Evolutionary conservation across 129 eudicot species (phyloP).

Genomic region (Artemisia argyi): DNA sequence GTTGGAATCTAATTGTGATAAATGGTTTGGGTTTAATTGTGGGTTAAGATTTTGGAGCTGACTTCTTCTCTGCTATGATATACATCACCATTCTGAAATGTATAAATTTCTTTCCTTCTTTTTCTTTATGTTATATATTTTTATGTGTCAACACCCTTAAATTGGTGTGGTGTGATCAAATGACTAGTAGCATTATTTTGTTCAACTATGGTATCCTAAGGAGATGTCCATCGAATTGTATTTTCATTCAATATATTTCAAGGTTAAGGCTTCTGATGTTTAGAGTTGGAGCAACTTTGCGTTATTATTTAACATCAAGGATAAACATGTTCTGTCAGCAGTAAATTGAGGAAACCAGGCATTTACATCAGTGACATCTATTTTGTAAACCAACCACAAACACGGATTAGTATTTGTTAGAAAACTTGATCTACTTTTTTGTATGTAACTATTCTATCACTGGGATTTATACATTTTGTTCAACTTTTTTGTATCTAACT

Average conservation of each 20-base stretch:
- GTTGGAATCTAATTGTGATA: too few relatives aligned
- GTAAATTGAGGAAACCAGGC: constrained; percentile 3
- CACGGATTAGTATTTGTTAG: constrained; percentile 1
- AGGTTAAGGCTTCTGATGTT: background rate
- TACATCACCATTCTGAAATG: background rate
- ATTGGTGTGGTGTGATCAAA: too few relatives aligned
- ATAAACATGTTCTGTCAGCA: background rate
- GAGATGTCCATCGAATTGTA: background rate
- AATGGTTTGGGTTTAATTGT: too few relatives aligned
- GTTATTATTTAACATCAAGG: background rate
- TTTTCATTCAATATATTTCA: background rate
- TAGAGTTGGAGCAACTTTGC: constrained; percentile 7
- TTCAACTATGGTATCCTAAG: background rate
- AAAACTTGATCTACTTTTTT: background rate
- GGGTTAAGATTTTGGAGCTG: too few relatives aligned
- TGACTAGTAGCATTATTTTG: background rate
- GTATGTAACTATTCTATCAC: too few relatives aligned
- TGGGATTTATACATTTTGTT: too few relatives aligned
- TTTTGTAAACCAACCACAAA: background rate
- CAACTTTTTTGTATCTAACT: too few relatives aligned
- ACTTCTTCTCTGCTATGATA: background rate
- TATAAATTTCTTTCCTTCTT: background rate
- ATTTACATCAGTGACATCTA: constrained; percentile 2
- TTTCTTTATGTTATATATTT: background rate
- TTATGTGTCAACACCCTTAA: too few relatives aligned